Conservation (phyloP, 176 grass and related monocot genomes). For the Aegilops bicornis region DNA sequence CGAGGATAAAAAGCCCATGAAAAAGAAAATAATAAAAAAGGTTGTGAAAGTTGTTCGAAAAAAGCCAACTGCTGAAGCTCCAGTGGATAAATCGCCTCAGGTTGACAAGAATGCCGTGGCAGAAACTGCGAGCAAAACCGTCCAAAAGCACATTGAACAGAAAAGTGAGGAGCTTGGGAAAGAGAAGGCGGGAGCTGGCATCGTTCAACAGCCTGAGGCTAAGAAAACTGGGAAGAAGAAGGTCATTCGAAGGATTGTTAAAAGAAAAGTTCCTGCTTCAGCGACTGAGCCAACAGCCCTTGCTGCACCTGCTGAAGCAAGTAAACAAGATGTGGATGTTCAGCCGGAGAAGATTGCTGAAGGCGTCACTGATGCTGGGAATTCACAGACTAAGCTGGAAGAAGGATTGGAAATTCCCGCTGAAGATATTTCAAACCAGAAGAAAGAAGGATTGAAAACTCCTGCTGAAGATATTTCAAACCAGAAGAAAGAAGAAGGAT, state of each 20-base stretch:
- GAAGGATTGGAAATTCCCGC: conserved; percentile 44
- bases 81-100: conserved; percentile 43
- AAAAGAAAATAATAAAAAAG: conserved; percentile 95
- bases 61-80: conserved; percentile 45
- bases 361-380: conserved; percentile 16
- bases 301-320: conserved; percentile 45
- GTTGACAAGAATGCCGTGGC: conserved; percentile 40
- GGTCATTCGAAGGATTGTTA: conserved; percentile 89
- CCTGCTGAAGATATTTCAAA: conserved; percentile 39
- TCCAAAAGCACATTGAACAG: conserved; percentile 27
- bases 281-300: conserved; percentile 32
- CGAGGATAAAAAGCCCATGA: conserved; percentile 59
- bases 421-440: conserved; percentile 42
- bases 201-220: conserved; percentile 38
- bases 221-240: conserved; percentile 82
- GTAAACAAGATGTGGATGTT: conserved; percentile 39
- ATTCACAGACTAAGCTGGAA: conserved; percentile 40
- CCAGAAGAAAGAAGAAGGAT: conserved; percentile 51
- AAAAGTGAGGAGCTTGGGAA: conserved; percentile 38
- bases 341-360: conserved; percentile 55
- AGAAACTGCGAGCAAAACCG: conserved; percentile 42
- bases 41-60: conserved; percentile 73
- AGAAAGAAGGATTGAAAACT: conserved; percentile 46
- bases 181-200: conserved; percentile 24
- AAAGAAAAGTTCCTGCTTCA: conserved; percentile 63